phyloP scores from a whole-genome alignment of 305 asterid genomes.

The Solanum hybrid region DNA sequence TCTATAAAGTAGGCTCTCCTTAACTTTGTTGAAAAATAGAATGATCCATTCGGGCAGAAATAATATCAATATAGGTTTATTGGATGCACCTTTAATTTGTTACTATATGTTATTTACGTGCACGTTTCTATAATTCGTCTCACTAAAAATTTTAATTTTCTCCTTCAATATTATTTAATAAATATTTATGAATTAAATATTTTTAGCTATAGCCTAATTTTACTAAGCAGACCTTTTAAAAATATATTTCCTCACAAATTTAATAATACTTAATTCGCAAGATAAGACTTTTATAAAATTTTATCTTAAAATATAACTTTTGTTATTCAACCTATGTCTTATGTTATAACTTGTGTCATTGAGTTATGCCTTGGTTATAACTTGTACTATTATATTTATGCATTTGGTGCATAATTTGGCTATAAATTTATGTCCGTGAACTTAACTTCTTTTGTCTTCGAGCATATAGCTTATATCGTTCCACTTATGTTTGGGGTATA shows the following conservation, averaged over 20 bases:
- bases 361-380: neutral
- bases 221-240: neutral
- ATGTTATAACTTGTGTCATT: neutral
- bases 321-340: neutral
- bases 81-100: neutral
- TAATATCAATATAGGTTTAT: neutral
- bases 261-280: too few relatives aligned
- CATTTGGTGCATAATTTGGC: neutral
- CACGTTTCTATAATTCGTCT: neutral
- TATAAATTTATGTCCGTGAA: too few relatives aligned
- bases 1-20: neutral
- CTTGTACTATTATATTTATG: neutral
- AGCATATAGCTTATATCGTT: neutral
- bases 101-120: neutral
- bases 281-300: too few relatives aligned
- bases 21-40: neutral
- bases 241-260: neutral
- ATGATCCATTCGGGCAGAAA: neutral
- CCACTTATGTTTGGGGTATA: neutral
- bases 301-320: too few relatives aligned
- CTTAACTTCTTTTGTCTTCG: neutral
- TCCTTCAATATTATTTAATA: neutral
- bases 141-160: neutral
- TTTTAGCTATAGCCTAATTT: neutral
- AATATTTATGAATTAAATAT: too few relatives aligned